Evolutionary conservation across 2,329 filamentous ascomycete species (phyloP), one percentile per base, ranked within the genome.

Genomic region (Hortaea werneckii): DNA sequence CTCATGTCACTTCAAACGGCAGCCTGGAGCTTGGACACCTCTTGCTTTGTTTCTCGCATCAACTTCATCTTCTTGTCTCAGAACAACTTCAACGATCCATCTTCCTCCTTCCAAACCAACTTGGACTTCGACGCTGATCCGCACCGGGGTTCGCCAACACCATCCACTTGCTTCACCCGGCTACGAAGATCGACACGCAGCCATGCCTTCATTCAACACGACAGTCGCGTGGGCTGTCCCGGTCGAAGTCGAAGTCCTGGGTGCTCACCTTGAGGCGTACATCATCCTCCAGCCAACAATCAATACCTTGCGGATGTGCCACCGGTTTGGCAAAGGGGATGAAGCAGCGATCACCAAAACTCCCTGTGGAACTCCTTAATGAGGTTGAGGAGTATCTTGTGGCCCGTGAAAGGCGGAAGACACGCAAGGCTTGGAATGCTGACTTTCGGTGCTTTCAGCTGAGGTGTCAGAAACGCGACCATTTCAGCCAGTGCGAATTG

Each of bases 231-330:
- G 44, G 43, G 49, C 47, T 9, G 20, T 40, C n/a, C 40, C 39
- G 9, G 48, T 53, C 13, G 26, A 43, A 6, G 29, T 48, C 26
- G 39, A 35, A 7, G 28, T n/a, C 1, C 37, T 53, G 2, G 50
- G 50, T 2, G 41, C 48, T n/a, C 39, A 49, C 27, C 13, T 51
- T 8, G 41, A 50, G 29, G 48, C 44, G 26, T 53, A 49, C 42
- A 26, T 46, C 40, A 49, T 35, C 2, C 35, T 43, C 3, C 40
- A 27, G 10, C 40, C 49, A 3, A 42, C 37, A 1, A 45, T 48
- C 39, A 34, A 37, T 13, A 40, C 42, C 0, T 43, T 53, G 10
- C 48, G 50, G 2, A 41, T 53, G 1, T 53, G 50, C 29, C 42
- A 50, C 29, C 50, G 46, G 27, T 49, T 43, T 37, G 46, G 48